Evolutionary conservation across 2,329 filamentous ascomycete genomes (phyloP), one percentile per base, ranked within the genome.

Genomic region (Xylogone sp.): DNA sequence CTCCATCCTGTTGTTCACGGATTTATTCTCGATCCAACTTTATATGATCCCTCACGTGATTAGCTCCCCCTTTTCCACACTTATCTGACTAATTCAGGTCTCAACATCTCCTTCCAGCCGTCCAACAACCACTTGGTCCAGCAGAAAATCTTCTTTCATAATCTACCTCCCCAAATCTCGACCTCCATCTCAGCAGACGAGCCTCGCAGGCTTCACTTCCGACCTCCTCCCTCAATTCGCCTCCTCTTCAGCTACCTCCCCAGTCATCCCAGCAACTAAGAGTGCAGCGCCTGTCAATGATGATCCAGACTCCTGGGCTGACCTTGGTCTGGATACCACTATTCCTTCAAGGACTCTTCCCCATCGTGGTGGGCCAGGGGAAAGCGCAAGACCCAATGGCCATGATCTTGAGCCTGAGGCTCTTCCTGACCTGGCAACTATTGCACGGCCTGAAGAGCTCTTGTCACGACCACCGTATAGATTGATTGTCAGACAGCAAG

Each of bases 371-470:
- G 7, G 71, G 71, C 49, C 68, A 68, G 5, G 69, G 34, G n/a
- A 39, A 16, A 39, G 13, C n/a, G 42, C 59, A 58, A 18, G 65
- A 74, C 56, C 69, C 69, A 56, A 64, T 74, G 39, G 21, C 47
- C 39, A 29, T 31, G 20, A 48, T 8, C 50, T 55, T 18, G 65
- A 70, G 12, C 66, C 68, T 46, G 57, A 59, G 21, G n/a, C 20
- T 7, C 61, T 81, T 2, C 75, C 77, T 1, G 68, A 69, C 21
- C 59, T 70, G 2, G 67, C 63, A 3, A 66, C 66, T 0, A 60
- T 80, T 10, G 69, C 73, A 3, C 67, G 74, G 2, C 77, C 77
- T 0, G 74, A 77, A 45, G 69, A 76, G n/a, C 64, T 80, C 9
- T 66, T 77, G 13, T 64, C 69, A 8, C 69, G 65, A 27, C 73